These are phyloP conservation scores for Taphrina confusa DNA, from an alignment of 1,139 yeast species.

Conservation along the genomic window DNA sequence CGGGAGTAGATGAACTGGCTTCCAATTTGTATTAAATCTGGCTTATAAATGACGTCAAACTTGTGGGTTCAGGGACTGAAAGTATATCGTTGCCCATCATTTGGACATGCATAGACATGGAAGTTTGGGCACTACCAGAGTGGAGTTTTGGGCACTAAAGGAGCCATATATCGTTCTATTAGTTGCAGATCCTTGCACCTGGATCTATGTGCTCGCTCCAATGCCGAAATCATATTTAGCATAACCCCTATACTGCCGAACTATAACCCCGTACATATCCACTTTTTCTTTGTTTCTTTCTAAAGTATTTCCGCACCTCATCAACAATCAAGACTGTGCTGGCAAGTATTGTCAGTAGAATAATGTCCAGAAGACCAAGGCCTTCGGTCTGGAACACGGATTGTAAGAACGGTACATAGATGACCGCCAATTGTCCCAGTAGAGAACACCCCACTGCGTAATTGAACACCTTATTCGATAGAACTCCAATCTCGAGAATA, in stretches of 20 bases:
- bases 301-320: constrained; percentile 65
- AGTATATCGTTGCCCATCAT: too few relatives aligned
- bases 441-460: constrained; percentile 87
- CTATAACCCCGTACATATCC: constrained; percentile 6
- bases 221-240: too few relatives aligned
- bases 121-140: too few relatives aligned
- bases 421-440: constrained; percentile 88
- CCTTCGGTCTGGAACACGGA: constrained; percentile 92
- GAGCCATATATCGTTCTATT: too few relatives aligned
- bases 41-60: background rate
- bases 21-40: background rate
- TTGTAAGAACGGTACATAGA: constrained; percentile 90
- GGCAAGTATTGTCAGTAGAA: constrained; percentile 62
- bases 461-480: constrained; percentile 84
- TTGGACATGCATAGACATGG: too few relatives aligned
- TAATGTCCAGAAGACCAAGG: constrained; percentile 64
- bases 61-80: too few relatives aligned
- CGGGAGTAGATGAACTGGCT: constrained; percentile 1
- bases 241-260: background rate
- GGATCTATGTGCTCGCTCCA: too few relatives aligned
- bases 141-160: too few relatives aligned
- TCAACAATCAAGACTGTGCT: constrained; percentile 84
- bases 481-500: constrained; percentile 70
- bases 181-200: too few relatives aligned
- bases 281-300: constrained; percentile 5